A percentile compares a stretch with the other conserved stretches of the same genome.
Conservation (phyloP, 345 rosid genomes). For the Eucalyptus curtisii region DNA sequence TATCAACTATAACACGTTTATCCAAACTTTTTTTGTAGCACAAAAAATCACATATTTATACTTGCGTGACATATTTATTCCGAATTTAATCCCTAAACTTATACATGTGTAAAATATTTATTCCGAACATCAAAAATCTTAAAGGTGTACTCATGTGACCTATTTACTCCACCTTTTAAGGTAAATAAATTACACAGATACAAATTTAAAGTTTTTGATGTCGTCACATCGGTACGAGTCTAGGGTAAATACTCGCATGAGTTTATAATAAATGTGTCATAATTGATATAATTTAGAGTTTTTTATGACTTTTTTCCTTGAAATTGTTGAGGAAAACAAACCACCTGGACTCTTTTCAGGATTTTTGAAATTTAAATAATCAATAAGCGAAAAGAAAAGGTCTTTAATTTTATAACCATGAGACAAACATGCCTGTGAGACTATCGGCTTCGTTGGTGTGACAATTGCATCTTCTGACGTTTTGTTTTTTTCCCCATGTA, state of each 20-base stretch:
- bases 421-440: not conserved
- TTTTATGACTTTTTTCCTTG: accelerated
- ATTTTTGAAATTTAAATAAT: not conserved
- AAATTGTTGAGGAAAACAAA: not conserved
- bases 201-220: too few species aligned
- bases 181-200: too few species aligned
- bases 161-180: too few species aligned
- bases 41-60: too few species aligned
- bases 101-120: too few species aligned
- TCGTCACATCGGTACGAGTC: accelerated
- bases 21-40: accelerated
- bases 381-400: not conserved
- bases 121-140: too few species aligned
- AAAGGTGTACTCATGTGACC: too few species aligned
- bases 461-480: not conserved
- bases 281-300: too few species aligned
- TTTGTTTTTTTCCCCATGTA: not conserved
- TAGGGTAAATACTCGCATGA: too few species aligned
- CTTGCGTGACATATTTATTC: accelerated
- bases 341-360: not conserved
- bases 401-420: not conserved
- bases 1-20: too few species aligned
- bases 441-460: not conserved
- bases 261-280: too few species aligned
- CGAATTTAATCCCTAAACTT: too few species aligned